These are phyloP conservation scores for Galerina marginata DNA, from an alignment of 768 basidiomycete species.

Conservation along the genomic window DNA sequence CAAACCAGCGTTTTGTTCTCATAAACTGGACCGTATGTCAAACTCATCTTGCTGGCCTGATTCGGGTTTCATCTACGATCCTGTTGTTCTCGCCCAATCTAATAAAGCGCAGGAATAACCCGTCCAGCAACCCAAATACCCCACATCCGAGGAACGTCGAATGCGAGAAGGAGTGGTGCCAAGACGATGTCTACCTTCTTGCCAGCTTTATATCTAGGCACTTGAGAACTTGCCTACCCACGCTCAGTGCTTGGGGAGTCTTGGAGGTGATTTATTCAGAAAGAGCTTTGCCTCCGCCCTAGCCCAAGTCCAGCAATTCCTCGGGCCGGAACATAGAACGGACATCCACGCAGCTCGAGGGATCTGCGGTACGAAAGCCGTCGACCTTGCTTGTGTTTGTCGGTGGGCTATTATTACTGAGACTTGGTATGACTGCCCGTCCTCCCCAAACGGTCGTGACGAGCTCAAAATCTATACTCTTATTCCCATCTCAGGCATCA, in stretches of 20 bases:
- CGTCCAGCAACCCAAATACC: not conserved
- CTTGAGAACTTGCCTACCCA: not conserved
- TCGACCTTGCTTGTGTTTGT: conserved; percentile 1
- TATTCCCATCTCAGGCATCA: not conserved
- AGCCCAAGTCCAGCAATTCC: too few species aligned
- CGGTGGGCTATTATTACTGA: not conserved
- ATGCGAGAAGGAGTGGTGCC: not conserved
- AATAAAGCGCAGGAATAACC: too few species aligned
- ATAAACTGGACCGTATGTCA: too few species aligned
- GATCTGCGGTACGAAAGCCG: conserved; percentile 4
- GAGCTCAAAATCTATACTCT: not conserved
- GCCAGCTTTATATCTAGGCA: too few species aligned
- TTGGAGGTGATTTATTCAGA: too few species aligned
- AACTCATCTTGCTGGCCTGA: too few species aligned
- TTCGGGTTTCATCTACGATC: too few species aligned
- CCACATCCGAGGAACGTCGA: not conserved
- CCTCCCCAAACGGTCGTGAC: not conserved
- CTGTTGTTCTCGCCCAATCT: too few species aligned
- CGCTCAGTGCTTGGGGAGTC: not conserved
- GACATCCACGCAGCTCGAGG: not conserved
- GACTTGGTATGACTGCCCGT: not conserved
- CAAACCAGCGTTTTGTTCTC: too few species aligned
- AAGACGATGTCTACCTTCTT: not conserved
- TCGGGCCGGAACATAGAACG: conserved; percentile 7
- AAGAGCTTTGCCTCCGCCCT: too few species aligned